These are phyloP conservation scores for Chytriomyces sp. DNA, from an alignment of 192 early-diverging fungal genomes.

Conservation along the genomic window DNA sequence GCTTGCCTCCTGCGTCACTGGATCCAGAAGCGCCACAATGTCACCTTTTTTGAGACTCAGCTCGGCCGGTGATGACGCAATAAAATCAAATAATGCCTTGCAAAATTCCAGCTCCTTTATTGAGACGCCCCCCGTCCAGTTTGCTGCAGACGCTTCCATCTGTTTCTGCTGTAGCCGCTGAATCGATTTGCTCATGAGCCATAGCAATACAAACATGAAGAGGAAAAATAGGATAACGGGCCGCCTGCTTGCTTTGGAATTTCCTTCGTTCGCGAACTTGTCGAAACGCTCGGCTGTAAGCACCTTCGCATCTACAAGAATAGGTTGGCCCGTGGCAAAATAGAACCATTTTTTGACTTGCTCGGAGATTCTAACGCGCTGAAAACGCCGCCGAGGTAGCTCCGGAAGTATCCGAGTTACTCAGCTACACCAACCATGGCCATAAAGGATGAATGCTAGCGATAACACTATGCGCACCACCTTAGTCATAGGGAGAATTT, in stretches of 20 bases:
- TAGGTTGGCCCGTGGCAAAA: constrained; percentile 60
- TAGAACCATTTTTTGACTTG: constrained; percentile 68
- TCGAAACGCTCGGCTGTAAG: constrained; percentile 75
- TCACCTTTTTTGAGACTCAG: constrained; percentile 84
- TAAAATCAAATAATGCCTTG: constrained; percentile 86
- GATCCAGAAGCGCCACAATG: constrained; percentile 84
- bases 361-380: constrained; percentile 76
- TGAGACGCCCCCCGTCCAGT: constrained; percentile 19
- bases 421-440: constrained; percentile 99
- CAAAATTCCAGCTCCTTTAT: constrained; percentile 79
- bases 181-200: constrained; percentile 87
- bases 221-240: constrained; percentile 83
- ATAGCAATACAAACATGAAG: constrained; percentile 87
- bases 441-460: constrained; percentile 61
- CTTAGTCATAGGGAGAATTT: too few relatives aligned
- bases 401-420: constrained; percentile 89
- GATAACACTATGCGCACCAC: too few relatives aligned
- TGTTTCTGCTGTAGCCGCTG: constrained; percentile 63
- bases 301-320: constrained; percentile 70
- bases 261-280: constrained; percentile 50
- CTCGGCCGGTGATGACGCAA: constrained; percentile 70
- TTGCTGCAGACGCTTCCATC: constrained; percentile 35
- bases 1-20: constrained; percentile 68
- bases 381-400: constrained; percentile 84
- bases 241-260: constrained; percentile 41